Conservation (phyloP, 768 basidiomycete species). For the Tricholoma terreum region DNA sequence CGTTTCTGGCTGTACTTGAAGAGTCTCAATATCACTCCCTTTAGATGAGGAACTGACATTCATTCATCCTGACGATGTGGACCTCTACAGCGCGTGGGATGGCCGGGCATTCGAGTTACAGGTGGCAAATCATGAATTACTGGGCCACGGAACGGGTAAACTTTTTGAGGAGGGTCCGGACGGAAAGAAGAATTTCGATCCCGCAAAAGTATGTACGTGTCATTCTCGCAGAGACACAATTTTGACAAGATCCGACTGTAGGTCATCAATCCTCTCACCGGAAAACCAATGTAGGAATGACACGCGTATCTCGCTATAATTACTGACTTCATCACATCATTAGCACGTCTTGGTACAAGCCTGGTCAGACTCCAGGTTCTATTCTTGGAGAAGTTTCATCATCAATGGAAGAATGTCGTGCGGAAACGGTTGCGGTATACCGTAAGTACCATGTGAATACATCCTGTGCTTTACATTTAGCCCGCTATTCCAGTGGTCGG, state of each 20-base stretch:
- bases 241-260: slow-evolving; percentile 22
- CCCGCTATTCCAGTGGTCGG: slow-evolving; percentile 52
- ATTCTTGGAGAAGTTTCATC: slow-evolving; percentile 86
- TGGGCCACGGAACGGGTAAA: slow-evolving; percentile 85
- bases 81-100: slow-evolving; percentile 76
- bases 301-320: neutral
- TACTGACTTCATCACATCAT: neutral
- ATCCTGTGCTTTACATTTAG: neutral
- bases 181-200: slow-evolving; percentile 82
- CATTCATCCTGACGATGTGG: slow-evolving; percentile 74
- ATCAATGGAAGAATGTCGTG: slow-evolving; percentile 92
- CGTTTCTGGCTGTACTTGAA: slow-evolving; percentile 15
- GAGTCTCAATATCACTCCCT: neutral
- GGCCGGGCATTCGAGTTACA: slow-evolving; percentile 79
- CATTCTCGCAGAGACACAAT: neutral
- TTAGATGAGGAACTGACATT: slow-evolving; percentile 78
- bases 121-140: slow-evolving; percentile 86
- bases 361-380: slow-evolving; percentile 79
- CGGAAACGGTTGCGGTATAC: slow-evolving; percentile 82
- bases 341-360: slow-evolving; percentile 84
- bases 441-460: slow-evolving; percentile 43
- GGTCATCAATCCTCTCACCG: slow-evolving; percentile 82
- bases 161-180: slow-evolving; percentile 73
- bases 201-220: slow-evolving; percentile 44
- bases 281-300: slow-evolving; percentile 60